Conservation (phyloP, 768 basidiomycete species). For the Boletus bicolor region DNA sequence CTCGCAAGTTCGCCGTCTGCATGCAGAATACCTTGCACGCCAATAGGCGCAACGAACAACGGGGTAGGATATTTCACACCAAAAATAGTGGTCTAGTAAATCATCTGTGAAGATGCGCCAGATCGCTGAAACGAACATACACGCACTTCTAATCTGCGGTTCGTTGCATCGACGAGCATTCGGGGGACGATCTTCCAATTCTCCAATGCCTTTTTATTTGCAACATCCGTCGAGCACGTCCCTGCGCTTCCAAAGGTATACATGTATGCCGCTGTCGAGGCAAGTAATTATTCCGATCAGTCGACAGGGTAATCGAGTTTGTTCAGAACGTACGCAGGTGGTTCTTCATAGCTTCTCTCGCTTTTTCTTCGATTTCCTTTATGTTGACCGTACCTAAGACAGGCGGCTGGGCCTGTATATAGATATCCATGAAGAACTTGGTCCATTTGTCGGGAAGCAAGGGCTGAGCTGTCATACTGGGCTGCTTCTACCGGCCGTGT, state of each 20-base stretch:
- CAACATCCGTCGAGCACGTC: slow-evolving; percentile 58
- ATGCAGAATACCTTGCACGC: slow-evolving; percentile 74
- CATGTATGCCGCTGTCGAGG: slow-evolving; percentile 56
- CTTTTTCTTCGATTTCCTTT: slow-evolving; percentile 64
- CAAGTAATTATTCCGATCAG: not conserved
- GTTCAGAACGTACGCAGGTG: slow-evolving; percentile 42
- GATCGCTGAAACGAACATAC: not conserved
- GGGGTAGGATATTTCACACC: slow-evolving; percentile 62
- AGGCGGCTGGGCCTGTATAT: slow-evolving; percentile 16
- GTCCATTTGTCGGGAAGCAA: slow-evolving; percentile 27
- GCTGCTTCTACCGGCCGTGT: not conserved
- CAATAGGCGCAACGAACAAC: slow-evolving; percentile 68
- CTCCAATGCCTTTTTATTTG: slow-evolving; percentile 62
- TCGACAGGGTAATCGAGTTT: not conserved
- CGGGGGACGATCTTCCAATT: slow-evolving; percentile 76
- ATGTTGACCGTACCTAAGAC: slow-evolving; percentile 56
- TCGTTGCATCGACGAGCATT: slow-evolving; percentile 64
- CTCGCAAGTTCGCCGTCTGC: slow-evolving; percentile 68
- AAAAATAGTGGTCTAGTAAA: slow-evolving; percentile 61
- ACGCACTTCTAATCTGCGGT: slow-evolving; percentile 57
- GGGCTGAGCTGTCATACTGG: slow-evolving; percentile 17
- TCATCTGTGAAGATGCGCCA: not conserved
- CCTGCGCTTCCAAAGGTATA: slow-evolving; percentile 82
- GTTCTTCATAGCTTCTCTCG: slow-evolving; percentile 59
- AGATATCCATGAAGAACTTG: slow-evolving; percentile 24